Conservation (phyloP, 805 yeast genomes). For the Saccharomyces eubayanus region DNA sequence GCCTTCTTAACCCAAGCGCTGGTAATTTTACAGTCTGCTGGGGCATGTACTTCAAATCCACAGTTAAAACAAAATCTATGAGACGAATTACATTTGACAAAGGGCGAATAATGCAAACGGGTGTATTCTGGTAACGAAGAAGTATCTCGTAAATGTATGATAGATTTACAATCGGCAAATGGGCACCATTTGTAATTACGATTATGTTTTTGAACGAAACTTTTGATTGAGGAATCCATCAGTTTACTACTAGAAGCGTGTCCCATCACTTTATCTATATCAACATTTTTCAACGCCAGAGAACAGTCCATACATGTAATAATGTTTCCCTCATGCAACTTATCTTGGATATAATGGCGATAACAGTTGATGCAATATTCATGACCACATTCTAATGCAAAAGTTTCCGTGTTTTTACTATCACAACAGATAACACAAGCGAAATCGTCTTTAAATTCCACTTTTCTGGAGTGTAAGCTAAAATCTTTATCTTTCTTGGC, state of each 20-base stretch:
- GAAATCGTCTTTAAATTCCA: slow-evolving; percentile 24
- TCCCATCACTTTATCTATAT: slow-evolving; percentile 37
- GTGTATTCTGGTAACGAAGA: slow-evolving; percentile 22
- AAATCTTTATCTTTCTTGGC: neutral
- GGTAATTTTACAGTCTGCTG: slow-evolving; percentile 70
- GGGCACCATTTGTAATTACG: slow-evolving; percentile 69
- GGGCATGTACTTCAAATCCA: slow-evolving; percentile 66
- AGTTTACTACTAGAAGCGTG: slow-evolving; percentile 25
- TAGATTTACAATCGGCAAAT: slow-evolving; percentile 62
- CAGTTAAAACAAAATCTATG: slow-evolving; percentile 79
- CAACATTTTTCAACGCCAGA: slow-evolving; percentile 32
- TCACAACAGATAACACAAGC: slow-evolving; percentile 71
- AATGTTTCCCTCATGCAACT: slow-evolving; percentile 35
- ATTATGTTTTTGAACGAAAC: slow-evolving; percentile 44
- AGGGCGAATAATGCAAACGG: slow-evolving; percentile 39
- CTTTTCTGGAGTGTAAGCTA: neutral
- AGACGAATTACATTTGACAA: slow-evolving; percentile 56
- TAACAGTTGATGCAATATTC: slow-evolving; percentile 65
- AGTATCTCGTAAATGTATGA: slow-evolving; percentile 39
- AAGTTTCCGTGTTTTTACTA: slow-evolving; percentile 35
- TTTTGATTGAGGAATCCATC: slow-evolving; percentile 35
- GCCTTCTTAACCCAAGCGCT: slow-evolving; percentile 71
- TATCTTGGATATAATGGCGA: slow-evolving; percentile 44
- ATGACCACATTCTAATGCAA: slow-evolving; percentile 61
- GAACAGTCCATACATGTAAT: slow-evolving; percentile 61